These are phyloP conservation scores for Hyphopichia burtonii DNA, from an alignment of 1,139 yeast species.

Conservation along the genomic window DNA sequence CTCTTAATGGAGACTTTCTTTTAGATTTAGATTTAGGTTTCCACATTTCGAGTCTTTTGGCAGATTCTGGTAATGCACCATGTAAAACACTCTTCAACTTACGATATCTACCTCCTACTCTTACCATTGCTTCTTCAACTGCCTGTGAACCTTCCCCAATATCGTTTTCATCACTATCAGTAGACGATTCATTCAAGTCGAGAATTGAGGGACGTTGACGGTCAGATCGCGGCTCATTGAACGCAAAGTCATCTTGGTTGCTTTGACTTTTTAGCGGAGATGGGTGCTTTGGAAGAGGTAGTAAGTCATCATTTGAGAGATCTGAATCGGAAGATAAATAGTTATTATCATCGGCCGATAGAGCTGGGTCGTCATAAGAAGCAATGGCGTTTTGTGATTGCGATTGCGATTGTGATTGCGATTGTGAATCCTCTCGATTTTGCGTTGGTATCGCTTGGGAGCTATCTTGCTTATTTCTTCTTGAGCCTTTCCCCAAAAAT, in stretches of 20 bases:
- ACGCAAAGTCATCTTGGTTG: too few species aligned
- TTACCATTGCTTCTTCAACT: conserved; percentile 18
- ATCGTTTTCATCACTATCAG: not conserved
- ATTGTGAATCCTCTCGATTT: not conserved
- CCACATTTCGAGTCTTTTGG: conserved; percentile 30
- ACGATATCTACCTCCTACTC: conserved; percentile 33
- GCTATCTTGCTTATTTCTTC: not conserved
- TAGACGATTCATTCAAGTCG: not conserved
- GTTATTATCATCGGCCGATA: not conserved
- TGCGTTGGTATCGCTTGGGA: not conserved
- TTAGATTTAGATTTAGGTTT: conserved; percentile 10
- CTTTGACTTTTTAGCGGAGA: too few species aligned
- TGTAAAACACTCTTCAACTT: conserved; percentile 29
- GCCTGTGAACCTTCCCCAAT: conserved; percentile 6
- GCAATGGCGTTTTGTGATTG: conserved; percentile 1
- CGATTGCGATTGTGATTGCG: conserved; percentile 7
- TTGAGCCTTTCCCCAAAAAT: conserved; percentile 27
- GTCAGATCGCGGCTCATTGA: too few species aligned
- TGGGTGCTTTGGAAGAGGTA: not conserved
- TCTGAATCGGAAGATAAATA: not conserved
- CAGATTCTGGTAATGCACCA: conserved; percentile 43
- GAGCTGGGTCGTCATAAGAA: conserved; percentile 1
- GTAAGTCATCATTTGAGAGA: conserved; percentile 1
- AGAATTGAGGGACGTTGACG: not conserved
- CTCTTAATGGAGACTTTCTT: conserved; percentile 1